A percentile compares a stretch with the other conserved stretches of the same genome.
Conservation (phyloP, 371 early-diverging fungal species). For the Circinella umbellata region DNA sequence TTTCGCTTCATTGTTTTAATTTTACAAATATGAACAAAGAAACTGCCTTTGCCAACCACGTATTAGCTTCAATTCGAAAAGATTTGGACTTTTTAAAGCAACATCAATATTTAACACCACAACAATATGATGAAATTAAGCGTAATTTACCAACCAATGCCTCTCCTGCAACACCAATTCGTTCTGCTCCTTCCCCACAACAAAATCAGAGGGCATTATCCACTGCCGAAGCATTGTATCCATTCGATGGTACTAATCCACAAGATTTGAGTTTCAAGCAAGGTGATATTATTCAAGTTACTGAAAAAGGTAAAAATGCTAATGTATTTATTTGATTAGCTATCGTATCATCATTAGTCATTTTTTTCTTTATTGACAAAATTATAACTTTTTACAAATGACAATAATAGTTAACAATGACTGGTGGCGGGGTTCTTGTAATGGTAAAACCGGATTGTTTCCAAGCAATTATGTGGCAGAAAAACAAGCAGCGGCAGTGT, state of each 20-base stretch:
- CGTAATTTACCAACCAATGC: slow-evolving; percentile 21
- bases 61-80: slow-evolving; percentile 31
- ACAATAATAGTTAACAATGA: slow-evolving; percentile 36
- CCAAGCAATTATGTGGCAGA: slow-evolving; percentile 35
- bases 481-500: slow-evolving; percentile 10
- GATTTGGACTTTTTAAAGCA: slow-evolving; percentile 34
- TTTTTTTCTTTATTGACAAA: neutral
- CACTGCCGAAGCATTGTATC: slow-evolving; percentile 35
- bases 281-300: slow-evolving; percentile 27
- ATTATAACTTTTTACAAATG: neutral
- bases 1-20: neutral
- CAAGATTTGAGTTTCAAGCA: slow-evolving; percentile 26
- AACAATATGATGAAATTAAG: slow-evolving; percentile 32
- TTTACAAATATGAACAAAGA: slow-evolving; percentile 18
- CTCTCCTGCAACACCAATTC: neutral
- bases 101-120: slow-evolving; percentile 24
- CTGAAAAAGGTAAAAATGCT: slow-evolving; percentile 21
- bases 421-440: slow-evolving; percentile 40
- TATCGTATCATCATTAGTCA: neutral
- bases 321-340: neutral
- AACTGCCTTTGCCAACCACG: slow-evolving; percentile 29
- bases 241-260: slow-evolving; percentile 29
- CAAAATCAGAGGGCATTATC: slow-evolving; percentile 10
- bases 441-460: slow-evolving; percentile 37
- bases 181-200: slow-evolving; percentile 9